Evolutionary conservation across 164 flowering plant genomes (phyloP).

Genomic region (Chimonanthus praecox): DNA sequence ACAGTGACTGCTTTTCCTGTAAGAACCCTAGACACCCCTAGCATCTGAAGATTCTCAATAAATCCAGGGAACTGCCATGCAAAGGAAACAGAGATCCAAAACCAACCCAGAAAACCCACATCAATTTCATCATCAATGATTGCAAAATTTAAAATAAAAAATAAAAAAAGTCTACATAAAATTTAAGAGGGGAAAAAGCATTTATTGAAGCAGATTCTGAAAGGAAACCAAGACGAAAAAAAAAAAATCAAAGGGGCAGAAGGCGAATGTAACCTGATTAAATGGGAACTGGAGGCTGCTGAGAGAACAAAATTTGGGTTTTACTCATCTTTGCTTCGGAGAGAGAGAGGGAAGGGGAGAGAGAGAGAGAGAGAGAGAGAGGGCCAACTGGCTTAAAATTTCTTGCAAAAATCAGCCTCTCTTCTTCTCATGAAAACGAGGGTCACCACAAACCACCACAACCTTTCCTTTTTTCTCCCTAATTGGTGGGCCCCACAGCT

Average conservation of each 20-base stretch:
- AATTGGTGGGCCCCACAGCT: slow-evolving; percentile 3
- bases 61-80: slow-evolving; percentile 3
- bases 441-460: background rate
- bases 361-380: background rate
- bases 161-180: background rate
- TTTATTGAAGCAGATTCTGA: background rate
- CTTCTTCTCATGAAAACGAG: slow-evolving; percentile 5
- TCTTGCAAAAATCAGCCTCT: background rate
- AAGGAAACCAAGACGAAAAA: background rate
- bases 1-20: background rate
- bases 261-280: background rate
- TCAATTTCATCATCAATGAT: background rate
- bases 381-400: too few relatives aligned
- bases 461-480: background rate
- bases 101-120: background rate
- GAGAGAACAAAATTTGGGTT: background rate
- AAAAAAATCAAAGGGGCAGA: background rate
- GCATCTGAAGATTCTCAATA: background rate
- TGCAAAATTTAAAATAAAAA: background rate
- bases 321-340: background rate
- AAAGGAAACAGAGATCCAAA: background rate
- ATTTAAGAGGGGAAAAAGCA: background rate
- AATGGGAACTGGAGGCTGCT: background rate
- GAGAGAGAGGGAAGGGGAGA: background rate
- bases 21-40: background rate